Conservation (phyloP, 371 early-diverging fungal species). For the Apophysomyces elegans region DNA sequence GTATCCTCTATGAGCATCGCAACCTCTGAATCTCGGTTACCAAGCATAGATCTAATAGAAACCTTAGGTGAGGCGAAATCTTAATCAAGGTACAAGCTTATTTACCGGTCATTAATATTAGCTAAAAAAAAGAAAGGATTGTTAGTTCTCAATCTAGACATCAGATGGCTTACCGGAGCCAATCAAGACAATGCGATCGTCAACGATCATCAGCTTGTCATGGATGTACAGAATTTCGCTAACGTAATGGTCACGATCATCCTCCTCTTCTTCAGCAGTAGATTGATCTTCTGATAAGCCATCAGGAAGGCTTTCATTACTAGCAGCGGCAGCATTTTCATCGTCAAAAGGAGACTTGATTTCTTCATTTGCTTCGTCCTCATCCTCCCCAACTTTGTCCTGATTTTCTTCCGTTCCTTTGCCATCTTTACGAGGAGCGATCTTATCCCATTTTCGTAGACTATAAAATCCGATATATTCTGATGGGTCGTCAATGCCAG, state of each 20-base stretch:
- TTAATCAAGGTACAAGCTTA: neutral
- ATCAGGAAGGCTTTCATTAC: neutral
- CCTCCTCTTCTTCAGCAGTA: conserved; percentile 18
- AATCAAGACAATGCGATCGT: conserved; percentile 81
- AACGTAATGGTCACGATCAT: conserved; percentile 58
- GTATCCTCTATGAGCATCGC: conserved; percentile 86
- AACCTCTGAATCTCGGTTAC: conserved; percentile 91
- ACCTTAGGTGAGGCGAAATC: neutral
- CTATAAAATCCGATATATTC: conserved; percentile 82
- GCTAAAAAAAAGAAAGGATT: conserved; percentile 22
- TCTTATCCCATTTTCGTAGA: conserved; percentile 74
- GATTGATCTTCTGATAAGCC: neutral
- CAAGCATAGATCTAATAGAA: conserved; percentile 69
- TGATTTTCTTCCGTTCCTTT: conserved; percentile 13
- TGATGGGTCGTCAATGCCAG: conserved; percentile 68
- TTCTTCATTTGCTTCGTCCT: neutral
- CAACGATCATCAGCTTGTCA: conserved; percentile 91
- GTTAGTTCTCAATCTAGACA: neutral
- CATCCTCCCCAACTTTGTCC: neutral
- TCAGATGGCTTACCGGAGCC: conserved; percentile 66
- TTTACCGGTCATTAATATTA: conserved; percentile 49
- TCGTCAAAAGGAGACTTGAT: conserved; percentile 16
- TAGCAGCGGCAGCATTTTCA: conserved; percentile 2
- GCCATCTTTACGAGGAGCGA: conserved; percentile 23
- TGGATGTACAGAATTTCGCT: conserved; percentile 92